These are phyloP conservation scores for Botrytis cinerea DNA, from an alignment of 2,329 filamentous ascomycete species.

Conservation along the genomic window DNA sequence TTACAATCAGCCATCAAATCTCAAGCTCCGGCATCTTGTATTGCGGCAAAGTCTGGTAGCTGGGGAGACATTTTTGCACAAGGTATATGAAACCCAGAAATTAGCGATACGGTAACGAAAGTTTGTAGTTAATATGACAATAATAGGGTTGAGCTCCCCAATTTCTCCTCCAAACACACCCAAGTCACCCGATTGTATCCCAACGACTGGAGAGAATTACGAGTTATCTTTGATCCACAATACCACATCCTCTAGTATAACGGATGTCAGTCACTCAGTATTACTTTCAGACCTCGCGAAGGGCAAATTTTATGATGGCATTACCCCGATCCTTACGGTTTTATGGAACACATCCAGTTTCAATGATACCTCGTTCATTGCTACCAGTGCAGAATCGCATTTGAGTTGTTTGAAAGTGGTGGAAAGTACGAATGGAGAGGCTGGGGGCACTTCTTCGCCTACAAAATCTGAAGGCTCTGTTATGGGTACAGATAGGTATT, in stretches of 20 bases:
- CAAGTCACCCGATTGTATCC: neutral
- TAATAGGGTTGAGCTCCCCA: neutral
- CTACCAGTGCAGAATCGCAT: neutral
- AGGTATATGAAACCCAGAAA: neutral
- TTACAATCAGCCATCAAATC: neutral
- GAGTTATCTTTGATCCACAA: neutral
- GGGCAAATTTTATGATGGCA: neutral
- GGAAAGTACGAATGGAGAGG: neutral
- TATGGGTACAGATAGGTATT: neutral
- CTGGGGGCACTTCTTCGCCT: neutral
- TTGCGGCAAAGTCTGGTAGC: neutral
- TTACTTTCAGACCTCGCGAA: neutral
- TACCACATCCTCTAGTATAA: neutral
- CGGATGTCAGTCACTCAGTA: neutral
- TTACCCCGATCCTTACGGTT: neutral
- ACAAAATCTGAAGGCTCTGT: neutral
- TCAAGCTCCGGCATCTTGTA: neutral
- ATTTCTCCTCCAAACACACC: neutral
- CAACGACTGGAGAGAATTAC: constrained; percentile 9
- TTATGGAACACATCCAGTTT: neutral
- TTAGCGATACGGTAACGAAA: neutral
- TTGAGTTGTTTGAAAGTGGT: neutral
- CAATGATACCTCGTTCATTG: neutral
- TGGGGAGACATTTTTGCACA: neutral
- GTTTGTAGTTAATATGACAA: neutral